These are phyloP conservation scores for Komagataella pseudopastoris DNA, from an alignment of 805 yeast genomes.

Conservation along the genomic window DNA sequence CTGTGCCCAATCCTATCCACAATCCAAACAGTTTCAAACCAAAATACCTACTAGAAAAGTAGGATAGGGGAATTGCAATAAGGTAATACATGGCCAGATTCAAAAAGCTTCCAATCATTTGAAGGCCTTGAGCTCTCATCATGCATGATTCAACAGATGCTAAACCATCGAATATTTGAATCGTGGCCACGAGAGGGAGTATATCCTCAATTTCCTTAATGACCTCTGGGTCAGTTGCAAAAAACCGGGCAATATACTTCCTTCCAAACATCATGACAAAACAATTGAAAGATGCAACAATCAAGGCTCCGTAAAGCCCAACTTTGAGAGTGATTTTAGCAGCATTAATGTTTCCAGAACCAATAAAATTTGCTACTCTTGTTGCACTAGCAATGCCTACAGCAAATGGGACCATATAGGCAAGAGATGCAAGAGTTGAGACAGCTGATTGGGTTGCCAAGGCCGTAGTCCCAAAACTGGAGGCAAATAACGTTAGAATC, in stretches of 20 bases:
- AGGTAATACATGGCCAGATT: constrained; percentile 41
- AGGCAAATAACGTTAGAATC: constrained; percentile 37
- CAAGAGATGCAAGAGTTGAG: constrained; percentile 35
- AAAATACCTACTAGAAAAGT: constrained; percentile 26
- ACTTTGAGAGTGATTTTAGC: constrained; percentile 29
- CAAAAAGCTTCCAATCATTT: constrained; percentile 55
- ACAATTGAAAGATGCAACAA: constrained; percentile 25
- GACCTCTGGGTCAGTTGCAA: constrained; percentile 51
- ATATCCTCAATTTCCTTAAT: constrained; percentile 33
- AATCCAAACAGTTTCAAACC: constrained; percentile 38
- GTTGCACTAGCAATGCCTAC: constrained; percentile 42
- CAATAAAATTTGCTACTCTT: constrained; percentile 40
- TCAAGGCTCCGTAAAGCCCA: constrained; percentile 22
- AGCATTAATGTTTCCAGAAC: constrained; percentile 20
- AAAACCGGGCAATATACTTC: constrained; percentile 36
- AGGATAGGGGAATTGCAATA: constrained; percentile 35
- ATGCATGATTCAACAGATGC: constrained; percentile 64
- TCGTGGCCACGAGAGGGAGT: constrained; percentile 51
- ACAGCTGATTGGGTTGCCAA: constrained; percentile 44
- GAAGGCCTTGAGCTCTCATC: constrained; percentile 66
- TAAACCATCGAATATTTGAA: constrained; percentile 58
- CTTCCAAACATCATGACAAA: constrained; percentile 31
- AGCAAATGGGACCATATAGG: constrained; percentile 46
- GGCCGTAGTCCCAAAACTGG: constrained; percentile 37
- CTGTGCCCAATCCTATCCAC: constrained; percentile 65